phyloP scores from a whole-genome alignment of 2,329 filamentous ascomycete genomes.

The Alternaria metachromatica region DNA sequence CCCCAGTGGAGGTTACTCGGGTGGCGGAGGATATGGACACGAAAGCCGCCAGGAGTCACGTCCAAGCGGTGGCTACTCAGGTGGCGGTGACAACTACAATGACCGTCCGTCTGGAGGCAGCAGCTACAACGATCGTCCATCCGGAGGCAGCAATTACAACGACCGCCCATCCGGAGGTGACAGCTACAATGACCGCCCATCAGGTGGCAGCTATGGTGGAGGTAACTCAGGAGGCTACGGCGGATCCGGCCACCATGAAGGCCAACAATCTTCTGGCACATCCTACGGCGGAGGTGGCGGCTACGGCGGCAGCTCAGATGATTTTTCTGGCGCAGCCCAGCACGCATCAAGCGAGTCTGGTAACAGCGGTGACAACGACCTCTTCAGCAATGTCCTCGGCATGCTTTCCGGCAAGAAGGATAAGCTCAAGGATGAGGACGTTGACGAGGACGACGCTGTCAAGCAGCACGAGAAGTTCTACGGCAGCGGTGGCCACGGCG shows the following conservation, averaged over 20 bases:
- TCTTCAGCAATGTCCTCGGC: conserved; percentile 65
- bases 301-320: conserved; percentile 51
- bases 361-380: conserved; percentile 54
- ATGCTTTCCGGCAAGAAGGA: conserved; percentile 63
- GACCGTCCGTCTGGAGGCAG: conserved; percentile 26
- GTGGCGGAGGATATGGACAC: conserved; percentile 11
- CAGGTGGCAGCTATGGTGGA: conserved; percentile 21
- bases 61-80: neutral
- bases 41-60: conserved; percentile 7
- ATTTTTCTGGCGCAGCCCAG: conserved; percentile 61
- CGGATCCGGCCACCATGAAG: conserved; percentile 31
- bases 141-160: conserved; percentile 11
- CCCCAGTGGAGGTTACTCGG: conserved; percentile 1
- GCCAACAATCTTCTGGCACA: conserved; percentile 50
- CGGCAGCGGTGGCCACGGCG: conserved; percentile 55
- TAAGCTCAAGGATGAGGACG: conserved; percentile 56
- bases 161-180: conserved; percentile 4
- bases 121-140: conserved; percentile 29
- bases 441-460: conserved; percentile 72
- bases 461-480: conserved; percentile 79
- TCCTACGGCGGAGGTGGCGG: conserved; percentile 51
- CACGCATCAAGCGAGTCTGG: conserved; percentile 64
- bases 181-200: conserved; percentile 29
- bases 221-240: conserved; percentile 26
- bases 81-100: conserved; percentile 11